phyloP scores from a whole-genome alignment of 73 alveolate genomes.

The Uronychia binucleata region DNA sequence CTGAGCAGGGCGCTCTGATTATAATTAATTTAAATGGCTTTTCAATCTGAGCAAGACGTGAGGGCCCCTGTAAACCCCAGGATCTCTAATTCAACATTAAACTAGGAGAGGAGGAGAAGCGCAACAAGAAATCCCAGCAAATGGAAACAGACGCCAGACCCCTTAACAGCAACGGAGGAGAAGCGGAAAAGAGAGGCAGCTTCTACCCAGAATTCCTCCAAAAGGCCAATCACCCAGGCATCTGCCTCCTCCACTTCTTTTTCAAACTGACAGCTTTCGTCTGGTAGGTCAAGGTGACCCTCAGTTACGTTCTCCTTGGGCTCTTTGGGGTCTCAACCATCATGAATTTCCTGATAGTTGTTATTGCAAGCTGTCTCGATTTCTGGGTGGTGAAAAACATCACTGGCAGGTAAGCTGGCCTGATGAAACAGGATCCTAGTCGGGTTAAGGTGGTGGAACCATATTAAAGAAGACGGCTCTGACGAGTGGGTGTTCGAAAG shows the following conservation, averaged over 20 bases:
- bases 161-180: too few species aligned
- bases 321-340: not conserved
- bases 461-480: slow-evolving; percentile 77
- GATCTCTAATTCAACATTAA: not conserved
- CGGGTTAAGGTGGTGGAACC: slow-evolving; percentile 84
- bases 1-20: too few species aligned
- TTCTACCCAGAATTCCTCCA: not conserved
- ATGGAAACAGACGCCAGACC: not conserved
- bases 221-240: not conserved
- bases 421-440: slow-evolving; percentile 60
- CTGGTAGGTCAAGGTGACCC: not conserved
- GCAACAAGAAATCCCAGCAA: not conserved
- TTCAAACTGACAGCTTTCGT: not conserved
- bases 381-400: slow-evolving; percentile 66
- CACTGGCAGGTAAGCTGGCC: slow-evolving; percentile 34
- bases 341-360: slow-evolving; percentile 37
- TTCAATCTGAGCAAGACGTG: not conserved
- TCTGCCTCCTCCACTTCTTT: not conserved
- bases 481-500: slow-evolving; percentile 86
- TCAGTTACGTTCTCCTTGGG: not conserved
- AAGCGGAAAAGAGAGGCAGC: not conserved
- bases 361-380: slow-evolving; percentile 45
- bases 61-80: not conserved
- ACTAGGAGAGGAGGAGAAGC: not conserved
- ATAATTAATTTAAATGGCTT: not conserved